Evolutionary conservation across 1,284 basidiomycete genomes (phyloP).

Genomic region (Trametes sp.): DNA sequence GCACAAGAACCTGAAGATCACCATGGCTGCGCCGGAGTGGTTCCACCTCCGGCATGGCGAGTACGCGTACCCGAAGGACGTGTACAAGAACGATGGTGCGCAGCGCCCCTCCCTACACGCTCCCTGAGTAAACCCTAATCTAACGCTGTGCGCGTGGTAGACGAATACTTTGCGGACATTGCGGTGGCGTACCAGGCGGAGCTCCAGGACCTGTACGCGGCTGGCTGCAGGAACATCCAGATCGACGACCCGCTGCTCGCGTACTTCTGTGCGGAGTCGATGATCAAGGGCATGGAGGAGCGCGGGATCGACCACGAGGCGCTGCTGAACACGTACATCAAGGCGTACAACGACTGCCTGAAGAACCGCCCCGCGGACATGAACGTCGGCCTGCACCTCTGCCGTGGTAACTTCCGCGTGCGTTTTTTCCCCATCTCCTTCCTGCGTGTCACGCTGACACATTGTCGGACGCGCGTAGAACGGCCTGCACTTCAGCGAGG

Average conservation of each 20-base stretch:
- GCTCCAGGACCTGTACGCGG: slow-evolving; percentile 73
- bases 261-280: slow-evolving; percentile 69
- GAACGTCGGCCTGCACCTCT: slow-evolving; percentile 76
- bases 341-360: slow-evolving; percentile 73
- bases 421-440: neutral
- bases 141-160: slow-evolving; percentile 38
- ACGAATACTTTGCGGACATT: slow-evolving; percentile 79
- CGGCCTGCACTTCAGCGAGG: slow-evolving; percentile 74
- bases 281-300: slow-evolving; percentile 69
- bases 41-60: slow-evolving; percentile 76
- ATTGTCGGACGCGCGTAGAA: slow-evolving; percentile 42
- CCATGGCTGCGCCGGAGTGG: slow-evolving; percentile 80
- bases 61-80: slow-evolving; percentile 64
- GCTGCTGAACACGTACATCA: slow-evolving; percentile 74
- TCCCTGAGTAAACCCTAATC: neutral
- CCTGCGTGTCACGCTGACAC: neutral
- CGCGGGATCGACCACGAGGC: slow-evolving; percentile 67
- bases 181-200: slow-evolving; percentile 76
- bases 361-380: slow-evolving; percentile 68
- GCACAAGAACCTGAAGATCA: slow-evolving; percentile 74
- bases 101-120: slow-evolving; percentile 7
- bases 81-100: slow-evolving; percentile 68
- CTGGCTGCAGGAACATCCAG: slow-evolving; percentile 78
- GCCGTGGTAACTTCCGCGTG: slow-evolving; percentile 82
- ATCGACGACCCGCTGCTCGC: slow-evolving; percentile 78